Conservation (phyloP, 1,284 basidiomycete species). For the Cystobasidium pallidum region DNA sequence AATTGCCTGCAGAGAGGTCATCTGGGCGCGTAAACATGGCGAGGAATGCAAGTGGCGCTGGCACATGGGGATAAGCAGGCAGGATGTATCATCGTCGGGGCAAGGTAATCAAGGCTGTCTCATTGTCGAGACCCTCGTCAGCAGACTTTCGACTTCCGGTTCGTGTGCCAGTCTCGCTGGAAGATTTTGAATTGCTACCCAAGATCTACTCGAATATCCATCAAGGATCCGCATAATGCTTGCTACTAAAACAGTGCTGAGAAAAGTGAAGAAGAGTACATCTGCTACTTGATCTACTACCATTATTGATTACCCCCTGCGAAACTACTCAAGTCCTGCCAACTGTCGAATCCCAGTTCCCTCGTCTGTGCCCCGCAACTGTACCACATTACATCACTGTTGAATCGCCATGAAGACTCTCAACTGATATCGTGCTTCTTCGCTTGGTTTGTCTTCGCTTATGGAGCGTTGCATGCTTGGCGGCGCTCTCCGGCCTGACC, state of each 20-base stretch:
- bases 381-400: background rate
- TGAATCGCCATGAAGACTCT: background rate
- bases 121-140: background rate
- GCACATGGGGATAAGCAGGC: background rate
- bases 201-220: conserved; percentile 20
- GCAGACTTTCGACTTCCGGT: background rate
- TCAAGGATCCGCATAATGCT: conserved; percentile 6
- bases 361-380: background rate
- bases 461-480: background rate
- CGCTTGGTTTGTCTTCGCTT: conserved; percentile 6
- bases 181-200: conserved; percentile 6
- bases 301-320: background rate
- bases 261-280: conserved; percentile 17
- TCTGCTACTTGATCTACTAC: too few relatives aligned
- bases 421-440: background rate
- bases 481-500: background rate
- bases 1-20: background rate
- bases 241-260: conserved; percentile 32
- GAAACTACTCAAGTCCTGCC: background rate
- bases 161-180: conserved; percentile 13
- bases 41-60: conserved; percentile 5
- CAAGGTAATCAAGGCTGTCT: background rate
- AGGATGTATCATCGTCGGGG: too few relatives aligned
- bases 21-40: background rate
- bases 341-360: conserved; percentile 28